Percentiles rank a stretch among this genome's conserved stretches.
phyloP scores from a whole-genome alignment of 2,329 filamentous ascomycete genomes.

The Fusarium sacchari region DNA sequence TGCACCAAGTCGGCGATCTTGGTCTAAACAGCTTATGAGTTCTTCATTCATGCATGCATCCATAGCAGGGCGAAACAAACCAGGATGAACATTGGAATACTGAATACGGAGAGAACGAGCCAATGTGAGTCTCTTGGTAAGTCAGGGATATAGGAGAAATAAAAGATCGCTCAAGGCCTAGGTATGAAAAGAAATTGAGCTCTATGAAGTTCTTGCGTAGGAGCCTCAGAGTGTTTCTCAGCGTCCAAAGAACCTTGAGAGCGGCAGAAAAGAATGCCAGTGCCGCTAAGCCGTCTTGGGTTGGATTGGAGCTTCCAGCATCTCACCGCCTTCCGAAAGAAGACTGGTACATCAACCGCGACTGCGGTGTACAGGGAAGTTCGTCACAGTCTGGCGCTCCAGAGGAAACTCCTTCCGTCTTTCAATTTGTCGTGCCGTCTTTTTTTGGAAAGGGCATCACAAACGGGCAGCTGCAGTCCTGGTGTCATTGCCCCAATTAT shows the following conservation, averaged over 20 bases:
- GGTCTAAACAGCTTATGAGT: conserved; percentile 65
- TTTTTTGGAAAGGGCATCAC: conserved; percentile 18
- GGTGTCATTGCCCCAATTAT: neutral
- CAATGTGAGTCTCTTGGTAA: neutral
- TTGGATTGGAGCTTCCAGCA: accelerated
- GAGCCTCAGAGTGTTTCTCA: conserved; percentile 8
- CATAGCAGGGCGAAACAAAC: conserved; percentile 46
- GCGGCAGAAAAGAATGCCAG: conserved; percentile 40
- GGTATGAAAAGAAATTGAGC: conserved; percentile 1
- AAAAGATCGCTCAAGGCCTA: neutral
- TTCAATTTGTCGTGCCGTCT: conserved; percentile 26
- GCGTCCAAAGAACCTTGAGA: conserved; percentile 9
- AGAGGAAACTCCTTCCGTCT: conserved; percentile 20
- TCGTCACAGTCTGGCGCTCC: conserved; percentile 20
- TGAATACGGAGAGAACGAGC: too few species aligned
- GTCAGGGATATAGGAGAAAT: neutral
- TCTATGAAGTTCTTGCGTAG: neutral
- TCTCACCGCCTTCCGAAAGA: conserved; percentile 12
- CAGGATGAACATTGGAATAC: conserved; percentile 60
- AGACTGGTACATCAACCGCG: neutral
- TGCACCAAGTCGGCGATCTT: conserved; percentile 95
- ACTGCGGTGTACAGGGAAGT: conserved; percentile 28
- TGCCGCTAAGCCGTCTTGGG: neutral
- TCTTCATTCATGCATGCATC: conserved; percentile 5
- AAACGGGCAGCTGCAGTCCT: conserved; percentile 1